Percentiles rank a stretch among this genome's conserved stretches.
Evolutionary conservation across 371 early-diverging fungal species (phyloP).

Genomic region (Furculomyces boomerangus): DNA sequence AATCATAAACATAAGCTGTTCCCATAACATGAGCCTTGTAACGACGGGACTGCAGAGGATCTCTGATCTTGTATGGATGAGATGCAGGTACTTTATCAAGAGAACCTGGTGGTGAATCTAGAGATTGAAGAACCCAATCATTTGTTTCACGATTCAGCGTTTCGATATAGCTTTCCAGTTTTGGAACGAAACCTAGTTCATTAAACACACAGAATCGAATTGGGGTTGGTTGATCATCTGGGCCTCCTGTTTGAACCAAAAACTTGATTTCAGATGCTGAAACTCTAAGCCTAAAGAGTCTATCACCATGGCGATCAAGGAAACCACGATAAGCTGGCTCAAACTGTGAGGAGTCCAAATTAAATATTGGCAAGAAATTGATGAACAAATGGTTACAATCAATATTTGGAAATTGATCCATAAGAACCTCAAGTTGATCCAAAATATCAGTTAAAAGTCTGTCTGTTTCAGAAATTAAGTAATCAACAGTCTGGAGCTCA

Average conservation of each 20-base stretch:
- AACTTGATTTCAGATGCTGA: constrained; percentile 90
- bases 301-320: constrained; percentile 83
- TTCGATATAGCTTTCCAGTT: constrained; percentile 85
- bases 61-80: constrained; percentile 81
- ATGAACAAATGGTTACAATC: constrained; percentile 97
- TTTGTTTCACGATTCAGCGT: constrained; percentile 44
- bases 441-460: constrained; percentile 80
- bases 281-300: constrained; percentile 86
- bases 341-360: constrained; percentile 65
- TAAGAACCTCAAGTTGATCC: constrained; percentile 83
- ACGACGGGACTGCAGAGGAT: constrained; percentile 89
- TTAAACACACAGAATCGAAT: constrained; percentile 82
- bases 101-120: constrained; percentile 47
- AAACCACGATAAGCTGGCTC: constrained; percentile 72
- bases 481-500: constrained; percentile 73
- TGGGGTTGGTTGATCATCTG: constrained; percentile 46
- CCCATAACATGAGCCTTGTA: constrained; percentile 96
- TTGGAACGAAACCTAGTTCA: constrained; percentile 78
- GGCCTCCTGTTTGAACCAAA: constrained; percentile 49
- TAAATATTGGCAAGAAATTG: constrained; percentile 91
- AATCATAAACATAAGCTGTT: constrained; percentile 96
- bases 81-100: constrained; percentile 68
- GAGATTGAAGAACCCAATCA: constrained; percentile 33
- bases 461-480: constrained; percentile 82
- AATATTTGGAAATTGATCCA: constrained; percentile 72